Conservation (phyloP, 176 grass and related monocot genomes). For the Metroxylon sagu region DNA sequence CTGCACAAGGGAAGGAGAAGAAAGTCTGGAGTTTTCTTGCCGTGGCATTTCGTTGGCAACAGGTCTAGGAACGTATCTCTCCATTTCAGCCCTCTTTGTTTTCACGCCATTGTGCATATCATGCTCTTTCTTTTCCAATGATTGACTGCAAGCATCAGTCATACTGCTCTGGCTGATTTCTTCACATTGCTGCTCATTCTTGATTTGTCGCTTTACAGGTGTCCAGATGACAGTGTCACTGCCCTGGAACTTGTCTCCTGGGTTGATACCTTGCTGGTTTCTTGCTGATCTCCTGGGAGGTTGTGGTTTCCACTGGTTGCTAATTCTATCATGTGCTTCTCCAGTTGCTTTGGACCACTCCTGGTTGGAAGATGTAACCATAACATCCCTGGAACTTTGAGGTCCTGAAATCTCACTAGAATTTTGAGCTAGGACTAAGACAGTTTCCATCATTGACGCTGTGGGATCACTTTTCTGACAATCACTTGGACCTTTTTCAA, state of each 20-base stretch:
- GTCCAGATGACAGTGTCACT: constrained; percentile 63
- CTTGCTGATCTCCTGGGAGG: constrained; percentile 46
- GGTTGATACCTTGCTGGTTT: constrained; percentile 45
- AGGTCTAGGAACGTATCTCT: constrained; percentile 95
- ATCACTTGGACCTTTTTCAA: constrained; percentile 28
- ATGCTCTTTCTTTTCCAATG: constrained; percentile 23
- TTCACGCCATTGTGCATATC: constrained; percentile 43
- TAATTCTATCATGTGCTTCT: constrained; percentile 28
- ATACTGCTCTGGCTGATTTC: constrained; percentile 15
- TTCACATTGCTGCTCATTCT: constrained; percentile 40
- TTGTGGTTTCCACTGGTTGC: constrained; percentile 46
- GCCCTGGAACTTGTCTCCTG: constrained; percentile 51
- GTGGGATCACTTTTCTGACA: constrained; percentile 25
- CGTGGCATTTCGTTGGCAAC: constrained; percentile 48
- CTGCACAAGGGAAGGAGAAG: constrained; percentile 19
- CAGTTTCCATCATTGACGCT: constrained; percentile 41
- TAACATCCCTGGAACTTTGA: constrained; percentile 34
- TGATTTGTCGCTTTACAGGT: constrained; percentile 47
- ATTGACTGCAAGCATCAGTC: constrained; percentile 17
- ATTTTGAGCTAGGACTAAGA: constrained; percentile 41
- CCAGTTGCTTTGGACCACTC: constrained; percentile 29
- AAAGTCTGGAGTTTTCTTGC: constrained; percentile 41
- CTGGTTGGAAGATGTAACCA: constrained; percentile 29
- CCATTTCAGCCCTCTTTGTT: constrained; percentile 94
- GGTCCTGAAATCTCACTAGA: constrained; percentile 35